Evolutionary conservation across 2,329 filamentous ascomycete species (phyloP), one percentile per base, ranked within the genome.

Genomic region (Aspergillus floridensis): DNA sequence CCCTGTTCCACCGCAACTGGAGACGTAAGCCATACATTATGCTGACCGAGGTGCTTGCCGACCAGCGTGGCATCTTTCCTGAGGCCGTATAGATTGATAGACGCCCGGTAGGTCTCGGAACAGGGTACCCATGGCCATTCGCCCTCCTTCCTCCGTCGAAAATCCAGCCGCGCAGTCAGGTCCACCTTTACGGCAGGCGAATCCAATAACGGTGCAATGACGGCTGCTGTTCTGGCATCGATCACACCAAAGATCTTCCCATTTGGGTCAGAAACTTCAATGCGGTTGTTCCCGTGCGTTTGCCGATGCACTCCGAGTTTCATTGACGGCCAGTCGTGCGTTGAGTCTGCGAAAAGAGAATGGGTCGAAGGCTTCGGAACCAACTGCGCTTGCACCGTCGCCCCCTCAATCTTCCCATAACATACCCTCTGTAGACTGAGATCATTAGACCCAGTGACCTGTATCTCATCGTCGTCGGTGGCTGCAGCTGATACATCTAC

Each of bases 31-130:
- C 84, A 88, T 21, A 95, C 75, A 60, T 87, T 84, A 63, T 83
- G 83, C 63, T 86, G 86, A 2, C 83, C 83, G 1, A 97, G 81
- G 59, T 86, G 84, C 55, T 78, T 84, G 2, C 91, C 93, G 44
- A 97, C 84, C 10, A 82, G 79, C 11, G 80, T 80, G 3, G 84
- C 87, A 61, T 84, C 83, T 59, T 86, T 88, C 41, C 87, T 81
- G 6, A 90, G 88, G 0, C 91, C 92, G 68, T 95, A 97, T 7
- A 98, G 72, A 66, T 91, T 91, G 26, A 96, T 79, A 22, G 90
- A 86, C 26, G 93, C 80, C 12, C 80, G 80, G 61, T 89, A 87
- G 2, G 80, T 75, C 21, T 81, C 78, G 1, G 90, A 92, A 3
- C 84, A 85, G 0, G 80, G 72, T 57, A 84, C 78, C 38, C 91